A percentile compares a stretch with the other conserved stretches of the same genome.
Conservation (phyloP, 2,329 filamentous ascomycete species). For the Aspergillus fructus region DNA sequence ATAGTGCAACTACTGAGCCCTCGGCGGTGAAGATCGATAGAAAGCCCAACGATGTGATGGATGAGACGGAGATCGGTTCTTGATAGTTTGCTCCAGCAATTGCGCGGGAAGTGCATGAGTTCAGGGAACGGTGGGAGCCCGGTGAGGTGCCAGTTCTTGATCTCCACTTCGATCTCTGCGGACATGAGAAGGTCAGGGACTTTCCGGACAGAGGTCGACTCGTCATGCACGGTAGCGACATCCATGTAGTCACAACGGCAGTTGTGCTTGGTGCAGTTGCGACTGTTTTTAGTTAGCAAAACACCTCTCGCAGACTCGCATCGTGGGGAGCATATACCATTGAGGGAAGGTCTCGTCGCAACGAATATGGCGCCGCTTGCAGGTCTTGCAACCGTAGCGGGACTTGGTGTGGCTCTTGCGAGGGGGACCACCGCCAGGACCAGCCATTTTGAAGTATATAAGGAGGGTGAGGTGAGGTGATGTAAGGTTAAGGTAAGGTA, state of each 20-base stretch:
- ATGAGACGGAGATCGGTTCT: slow-evolving; percentile 82
- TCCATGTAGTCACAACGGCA: slow-evolving; percentile 98
- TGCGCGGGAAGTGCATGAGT: slow-evolving; percentile 72
- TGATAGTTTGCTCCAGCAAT: slow-evolving; percentile 70
- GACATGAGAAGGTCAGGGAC: slow-evolving; percentile 75
- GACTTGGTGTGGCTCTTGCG: slow-evolving; percentile 95
- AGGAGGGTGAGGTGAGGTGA: not conserved
- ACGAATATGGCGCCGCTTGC: slow-evolving; percentile 94
- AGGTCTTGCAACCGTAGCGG: slow-evolving; percentile 95
- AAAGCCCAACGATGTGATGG: slow-evolving; percentile 84
- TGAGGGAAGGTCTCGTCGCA: slow-evolving; percentile 98
- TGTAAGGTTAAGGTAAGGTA: too few relatives aligned
- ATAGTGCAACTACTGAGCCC: slow-evolving; percentile 81
- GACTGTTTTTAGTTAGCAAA: slow-evolving; percentile 52
- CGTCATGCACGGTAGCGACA: slow-evolving; percentile 62
- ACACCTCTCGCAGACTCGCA: slow-evolving; percentile 17
- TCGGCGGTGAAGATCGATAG: slow-evolving; percentile 74
- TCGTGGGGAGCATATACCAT: slow-evolving; percentile 67
- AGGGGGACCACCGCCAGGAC: slow-evolving; percentile 90
- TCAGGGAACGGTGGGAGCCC: slow-evolving; percentile 83
- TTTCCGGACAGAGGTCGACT: slow-evolving; percentile 51
- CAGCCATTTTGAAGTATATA: slow-evolving; percentile 64
- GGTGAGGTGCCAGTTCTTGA: slow-evolving; percentile 80
- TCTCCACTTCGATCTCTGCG: slow-evolving; percentile 75
- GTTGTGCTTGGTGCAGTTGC: slow-evolving; percentile 98